Evolutionary conservation across 257 asterid genomes (phyloP).

Genomic region (Ilex aquifolium): DNA sequence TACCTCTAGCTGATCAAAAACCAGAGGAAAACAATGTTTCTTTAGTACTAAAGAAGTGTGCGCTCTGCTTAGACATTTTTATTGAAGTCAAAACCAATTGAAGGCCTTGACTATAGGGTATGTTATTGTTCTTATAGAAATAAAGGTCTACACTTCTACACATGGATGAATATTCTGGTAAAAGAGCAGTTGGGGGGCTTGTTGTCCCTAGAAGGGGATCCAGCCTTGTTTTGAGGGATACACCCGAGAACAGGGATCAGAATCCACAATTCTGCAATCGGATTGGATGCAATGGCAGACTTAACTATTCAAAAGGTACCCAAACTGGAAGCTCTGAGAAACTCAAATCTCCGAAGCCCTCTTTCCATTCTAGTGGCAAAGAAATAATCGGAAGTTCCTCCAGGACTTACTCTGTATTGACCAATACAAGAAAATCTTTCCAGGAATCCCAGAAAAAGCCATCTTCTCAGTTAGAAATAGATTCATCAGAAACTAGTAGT

Average conservation of each 20-base stretch:
- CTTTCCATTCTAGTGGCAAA: slow-evolving; percentile 31
- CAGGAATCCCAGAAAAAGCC: slow-evolving; percentile 30
- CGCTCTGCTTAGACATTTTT: not conserved
- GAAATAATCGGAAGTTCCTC: slow-evolving; percentile 35
- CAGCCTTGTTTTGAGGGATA: slow-evolving; percentile 24
- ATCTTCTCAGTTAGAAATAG: slow-evolving; percentile 24
- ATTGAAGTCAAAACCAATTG: not conserved
- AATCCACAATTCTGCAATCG: slow-evolving; percentile 65
- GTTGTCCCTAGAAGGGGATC: slow-evolving; percentile 33
- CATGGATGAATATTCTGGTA: slow-evolving; percentile 48
- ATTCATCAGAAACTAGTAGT: slow-evolving; percentile 29
- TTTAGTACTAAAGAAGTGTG: too few relatives aligned
- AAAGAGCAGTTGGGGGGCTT: slow-evolving; percentile 30
- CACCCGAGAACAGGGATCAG: slow-evolving; percentile 26
- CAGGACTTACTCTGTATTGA: slow-evolving; percentile 14
- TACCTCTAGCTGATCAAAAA: too few relatives aligned
- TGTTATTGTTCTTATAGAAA: slow-evolving; percentile 16
- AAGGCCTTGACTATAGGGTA: not conserved
- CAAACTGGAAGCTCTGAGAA: slow-evolving; percentile 35
- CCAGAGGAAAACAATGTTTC: not conserved
- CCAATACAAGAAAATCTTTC: slow-evolving; percentile 20
- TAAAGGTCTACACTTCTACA: slow-evolving; percentile 6
- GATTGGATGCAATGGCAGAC: slow-evolving; percentile 75
- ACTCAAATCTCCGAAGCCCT: slow-evolving; percentile 33
- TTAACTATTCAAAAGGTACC: slow-evolving; percentile 36